A percentile compares a stretch with the other conserved stretches of the same genome.
phyloP scores from a whole-genome alignment of 2,329 filamentous ascomycete species.

The Dothidotthia symphoricarpi region DNA sequence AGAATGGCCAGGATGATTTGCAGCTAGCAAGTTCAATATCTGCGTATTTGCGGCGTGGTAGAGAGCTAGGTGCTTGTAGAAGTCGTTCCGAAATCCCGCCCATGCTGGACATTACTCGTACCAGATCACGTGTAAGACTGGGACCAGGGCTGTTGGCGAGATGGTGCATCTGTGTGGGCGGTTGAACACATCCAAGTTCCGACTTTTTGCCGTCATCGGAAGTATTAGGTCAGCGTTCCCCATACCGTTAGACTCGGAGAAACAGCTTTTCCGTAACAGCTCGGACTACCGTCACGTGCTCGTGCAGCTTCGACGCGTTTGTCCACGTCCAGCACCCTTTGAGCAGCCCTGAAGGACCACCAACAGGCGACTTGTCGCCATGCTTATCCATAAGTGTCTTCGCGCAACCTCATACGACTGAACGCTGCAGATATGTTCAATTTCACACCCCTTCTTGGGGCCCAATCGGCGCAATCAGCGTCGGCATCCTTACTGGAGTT shows the following conservation, averaged over 20 bases:
- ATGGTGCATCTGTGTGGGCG: too few relatives aligned
- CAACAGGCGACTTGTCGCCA: constrained; percentile 1
- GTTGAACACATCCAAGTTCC: too few relatives aligned
- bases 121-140: neutral
- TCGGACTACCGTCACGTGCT: too few relatives aligned
- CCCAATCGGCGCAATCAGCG: constrained; percentile 79
- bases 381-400: constrained; percentile 2
- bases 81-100: constrained; percentile 5
- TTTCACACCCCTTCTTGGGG: constrained; percentile 88
- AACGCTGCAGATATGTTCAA: constrained; percentile 71
- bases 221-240: too few relatives aligned
- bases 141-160: too few relatives aligned
- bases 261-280: too few relatives aligned
- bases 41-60: constrained; percentile 3
- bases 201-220: too few relatives aligned
- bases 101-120: neutral
- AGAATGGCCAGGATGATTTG: too few relatives aligned
- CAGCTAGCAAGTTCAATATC: constrained; percentile 1
- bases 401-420: constrained; percentile 5
- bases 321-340: too few relatives aligned
- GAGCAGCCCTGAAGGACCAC: too few relatives aligned
- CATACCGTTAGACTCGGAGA: too few relatives aligned
- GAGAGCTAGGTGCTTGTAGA: constrained; percentile 4
- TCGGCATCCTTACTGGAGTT: constrained; percentile 96
- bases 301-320: too few relatives aligned